phyloP scores from a whole-genome alignment of 495 filamentous ascomycete species.

The Tuber umbilicatum region DNA sequence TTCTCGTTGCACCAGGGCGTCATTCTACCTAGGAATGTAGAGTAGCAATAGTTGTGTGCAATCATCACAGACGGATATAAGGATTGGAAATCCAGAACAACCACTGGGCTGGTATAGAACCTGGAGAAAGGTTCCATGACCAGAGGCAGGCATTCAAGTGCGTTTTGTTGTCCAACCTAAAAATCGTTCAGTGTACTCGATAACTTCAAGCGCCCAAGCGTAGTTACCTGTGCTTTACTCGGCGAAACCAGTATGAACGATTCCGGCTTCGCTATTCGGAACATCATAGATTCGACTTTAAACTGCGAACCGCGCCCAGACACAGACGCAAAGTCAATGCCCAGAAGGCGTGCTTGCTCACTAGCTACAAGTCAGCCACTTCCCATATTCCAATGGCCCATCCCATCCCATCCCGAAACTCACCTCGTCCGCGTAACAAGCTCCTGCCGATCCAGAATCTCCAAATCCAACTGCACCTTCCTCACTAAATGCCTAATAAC shows the following conservation, averaged over 20 bases:
- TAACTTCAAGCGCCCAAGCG: background rate
- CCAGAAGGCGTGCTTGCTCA: conserved; percentile 87
- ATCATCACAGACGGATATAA: conserved; percentile 98
- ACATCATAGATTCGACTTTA: conserved; percentile 98
- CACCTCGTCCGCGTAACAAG: conserved; percentile 70
- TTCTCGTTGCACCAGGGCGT: conserved; percentile 78
- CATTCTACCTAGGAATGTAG: conserved; percentile 84
- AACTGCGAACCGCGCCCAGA: conserved; percentile 92
- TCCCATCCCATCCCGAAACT: background rate
- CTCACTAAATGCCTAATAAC: conserved; percentile 70
- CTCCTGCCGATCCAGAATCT: conserved; percentile 87
- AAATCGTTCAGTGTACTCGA: background rate
- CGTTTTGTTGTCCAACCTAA: conserved; percentile 79
- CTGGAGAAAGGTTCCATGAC: conserved; percentile 97
- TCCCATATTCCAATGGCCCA: background rate
- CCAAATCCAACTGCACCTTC: conserved; percentile 73
- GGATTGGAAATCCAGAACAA: conserved; percentile 94
- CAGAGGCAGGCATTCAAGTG: conserved; percentile 85
- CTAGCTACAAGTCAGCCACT: conserved; percentile 41
- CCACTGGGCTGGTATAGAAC: conserved; percentile 81
- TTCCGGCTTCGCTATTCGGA: conserved; percentile 94
- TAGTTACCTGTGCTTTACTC: conserved; percentile 61
- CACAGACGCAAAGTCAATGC: conserved; percentile 93
- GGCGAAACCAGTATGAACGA: conserved; percentile 88
- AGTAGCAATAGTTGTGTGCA: conserved; percentile 98